Base-by-base conservation (phyloP, 73 alveolate genomes). In the Stentor coeruleus region DNA sequence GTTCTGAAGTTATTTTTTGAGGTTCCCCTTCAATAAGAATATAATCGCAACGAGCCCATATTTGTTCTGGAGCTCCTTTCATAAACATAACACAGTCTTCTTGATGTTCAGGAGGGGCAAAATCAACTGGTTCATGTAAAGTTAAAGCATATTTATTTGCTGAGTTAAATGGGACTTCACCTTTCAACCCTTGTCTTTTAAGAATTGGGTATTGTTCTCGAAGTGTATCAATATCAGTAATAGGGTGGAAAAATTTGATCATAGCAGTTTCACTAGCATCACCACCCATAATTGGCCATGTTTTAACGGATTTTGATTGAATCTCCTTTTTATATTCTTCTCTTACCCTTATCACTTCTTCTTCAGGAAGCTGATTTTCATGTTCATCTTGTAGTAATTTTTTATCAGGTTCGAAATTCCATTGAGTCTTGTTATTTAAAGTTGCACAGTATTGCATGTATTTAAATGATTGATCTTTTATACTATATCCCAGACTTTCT, bases 181-280 rank as follows among this genome's bases (percentile, higher is more conserved):
- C 79, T 66, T 33, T 66, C 40, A 66, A 1, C 14, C 79, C 79
- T 1, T 40, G 20, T 40, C 79, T 66, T 33, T 28, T 40, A 81
- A 77, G 88, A 59, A 91, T 91, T 28, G 84, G 83, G 59, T 59
- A 38, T 26, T 59, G 57, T 58, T 39, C 3, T 90, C 99, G 91
- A 38, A 39, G 49, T 11, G 76, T 55, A 3, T 41, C 74, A 33
- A 95, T 74, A 37, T 88, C 92, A 38, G 86, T 84, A 59, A 95
- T 92, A 0, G 97, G 96, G 59, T 96, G 90, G 55, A 95, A 86
- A 90, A 96, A 96, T 82, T 93, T 96, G 74, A 96, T 92, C 26
- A 96, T 85, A 40, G 98, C 99, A 72, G 93, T 84, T 84, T 96
- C 99, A 60, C 96, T 89, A 3, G 97, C 98, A 92, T 92, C 98